phyloP scores from a whole-genome alignment of 805 yeast species.

The Metschnikowia lunata region DNA sequence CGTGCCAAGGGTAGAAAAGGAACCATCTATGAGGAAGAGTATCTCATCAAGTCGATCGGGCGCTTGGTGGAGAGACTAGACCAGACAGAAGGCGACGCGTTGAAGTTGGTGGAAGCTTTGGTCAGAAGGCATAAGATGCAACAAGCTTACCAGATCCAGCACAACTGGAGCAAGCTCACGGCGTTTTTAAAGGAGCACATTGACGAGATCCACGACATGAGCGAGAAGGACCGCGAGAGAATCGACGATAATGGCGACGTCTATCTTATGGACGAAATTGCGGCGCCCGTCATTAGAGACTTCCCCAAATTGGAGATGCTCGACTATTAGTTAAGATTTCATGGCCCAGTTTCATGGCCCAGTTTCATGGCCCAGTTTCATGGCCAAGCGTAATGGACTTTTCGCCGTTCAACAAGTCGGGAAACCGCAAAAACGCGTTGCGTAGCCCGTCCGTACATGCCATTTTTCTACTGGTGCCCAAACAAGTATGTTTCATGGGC shows the following conservation, averaged over 20 bases:
- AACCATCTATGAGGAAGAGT: conserved; percentile 95
- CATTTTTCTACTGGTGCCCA: conserved; percentile 42
- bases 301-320: conserved; percentile 56
- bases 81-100: conserved; percentile 70
- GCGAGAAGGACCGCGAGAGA: conserved; percentile 85
- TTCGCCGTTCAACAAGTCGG: conserved; percentile 6
- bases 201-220: conserved; percentile 72
- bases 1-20: conserved; percentile 97
- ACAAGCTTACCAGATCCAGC: conserved; percentile 80
- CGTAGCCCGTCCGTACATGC: conserved; percentile 45
- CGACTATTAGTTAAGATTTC: conserved; percentile 43
- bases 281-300: conserved; percentile 59
- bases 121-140: conserved; percentile 66
- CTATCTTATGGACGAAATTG: conserved; percentile 71
- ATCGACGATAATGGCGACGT: conserved; percentile 84
- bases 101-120: conserved; percentile 68
- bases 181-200: conserved; percentile 55
- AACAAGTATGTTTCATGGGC: conserved; percentile 32
- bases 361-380: background rate
- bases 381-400: conserved; percentile 4
- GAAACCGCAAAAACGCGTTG: conserved; percentile 36
- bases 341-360: background rate
- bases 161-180: conserved; percentile 54
- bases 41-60: conserved; percentile 81
- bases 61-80: conserved; percentile 79